A percentile compares a stretch with the other conserved stretches of the same genome.
Evolutionary conservation across 345 rosid genomes (phyloP).

Genomic region (Aquilaria malaccensis): DNA sequence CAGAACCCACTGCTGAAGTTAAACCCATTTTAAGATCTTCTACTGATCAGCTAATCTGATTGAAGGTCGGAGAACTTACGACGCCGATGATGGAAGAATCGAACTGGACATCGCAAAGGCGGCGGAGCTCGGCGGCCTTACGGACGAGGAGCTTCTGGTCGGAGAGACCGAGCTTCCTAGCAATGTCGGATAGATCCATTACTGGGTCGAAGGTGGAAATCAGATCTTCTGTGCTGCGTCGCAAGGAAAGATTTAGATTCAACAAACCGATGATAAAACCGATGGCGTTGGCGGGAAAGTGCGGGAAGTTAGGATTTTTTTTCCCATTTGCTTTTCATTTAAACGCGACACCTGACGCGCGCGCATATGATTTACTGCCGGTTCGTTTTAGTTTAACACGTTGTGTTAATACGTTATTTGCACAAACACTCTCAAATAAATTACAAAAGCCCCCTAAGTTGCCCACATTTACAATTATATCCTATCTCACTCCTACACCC

Average conservation of each 20-base stretch:
- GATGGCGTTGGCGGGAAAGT: conserved; percentile 3
- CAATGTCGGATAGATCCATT: conserved; percentile 77
- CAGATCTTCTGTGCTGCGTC: background rate
- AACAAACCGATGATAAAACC: conserved; percentile 2
- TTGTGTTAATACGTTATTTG: no score
- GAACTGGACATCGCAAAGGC: conserved; percentile 87
- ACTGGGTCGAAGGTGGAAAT: background rate
- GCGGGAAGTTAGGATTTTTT: background rate
- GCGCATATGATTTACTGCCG: background rate
- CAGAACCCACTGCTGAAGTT: background rate
- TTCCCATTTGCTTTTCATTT: background rate
- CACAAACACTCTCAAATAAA: no score
- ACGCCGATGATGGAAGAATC: conserved; percentile 90
- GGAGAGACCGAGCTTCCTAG: conserved; percentile 67
- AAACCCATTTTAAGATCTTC: no score
- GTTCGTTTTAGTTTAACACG: no score
- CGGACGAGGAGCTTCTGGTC: conserved; percentile 54
- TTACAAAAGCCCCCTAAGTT: no score
- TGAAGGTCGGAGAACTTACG: conserved; percentile 28
- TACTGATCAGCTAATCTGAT: background rate
- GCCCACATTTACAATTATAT: no score
- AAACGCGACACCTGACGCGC: background rate
- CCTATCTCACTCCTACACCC: no score
- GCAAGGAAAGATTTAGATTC: background rate
- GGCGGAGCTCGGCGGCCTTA: conserved; percentile 96